phyloP scores from a whole-genome alignment of 106 monocot genomes.

The Dioscorea alata region DNA sequence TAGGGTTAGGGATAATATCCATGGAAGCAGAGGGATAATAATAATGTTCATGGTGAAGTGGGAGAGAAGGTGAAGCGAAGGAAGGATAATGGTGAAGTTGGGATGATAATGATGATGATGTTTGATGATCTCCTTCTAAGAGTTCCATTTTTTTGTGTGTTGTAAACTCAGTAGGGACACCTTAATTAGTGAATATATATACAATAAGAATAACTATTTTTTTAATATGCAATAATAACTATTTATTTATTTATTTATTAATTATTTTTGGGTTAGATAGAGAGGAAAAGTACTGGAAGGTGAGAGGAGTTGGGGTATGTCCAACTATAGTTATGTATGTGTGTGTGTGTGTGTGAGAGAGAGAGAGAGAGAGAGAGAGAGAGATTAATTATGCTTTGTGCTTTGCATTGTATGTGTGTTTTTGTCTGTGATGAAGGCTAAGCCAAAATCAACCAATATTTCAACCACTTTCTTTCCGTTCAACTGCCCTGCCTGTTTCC shows the following conservation, averaged over 20 bases:
- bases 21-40: not conserved
- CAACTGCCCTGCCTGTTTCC: slow-evolving; percentile 6
- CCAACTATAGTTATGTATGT: slow-evolving; percentile 4
- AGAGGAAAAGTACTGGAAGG: slow-evolving; percentile 15
- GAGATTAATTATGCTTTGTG: too few relatives aligned
- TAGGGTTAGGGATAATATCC: not conserved
- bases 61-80: not conserved
- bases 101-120: too few relatives aligned
- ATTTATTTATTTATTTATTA: too few relatives aligned
- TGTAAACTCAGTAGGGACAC: too few relatives aligned
- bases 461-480: slow-evolving; percentile 7
- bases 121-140: not conserved
- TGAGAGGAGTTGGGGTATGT: slow-evolving; percentile 26
- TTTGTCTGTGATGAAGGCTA: too few relatives aligned
- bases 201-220: too few relatives aligned
- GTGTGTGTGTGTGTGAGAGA: not conserved
- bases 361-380: not conserved
- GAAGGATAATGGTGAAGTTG: not conserved
- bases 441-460: not conserved
- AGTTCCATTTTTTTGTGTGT: too few relatives aligned
- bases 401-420: not conserved
- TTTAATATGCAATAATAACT: too few relatives aligned
- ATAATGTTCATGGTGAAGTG: not conserved
- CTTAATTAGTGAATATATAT: too few relatives aligned
- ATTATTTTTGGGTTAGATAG: too few relatives aligned